Base-by-base conservation (phyloP, 306 rosid genomes). In the Acacia crassicarpa region DNA sequence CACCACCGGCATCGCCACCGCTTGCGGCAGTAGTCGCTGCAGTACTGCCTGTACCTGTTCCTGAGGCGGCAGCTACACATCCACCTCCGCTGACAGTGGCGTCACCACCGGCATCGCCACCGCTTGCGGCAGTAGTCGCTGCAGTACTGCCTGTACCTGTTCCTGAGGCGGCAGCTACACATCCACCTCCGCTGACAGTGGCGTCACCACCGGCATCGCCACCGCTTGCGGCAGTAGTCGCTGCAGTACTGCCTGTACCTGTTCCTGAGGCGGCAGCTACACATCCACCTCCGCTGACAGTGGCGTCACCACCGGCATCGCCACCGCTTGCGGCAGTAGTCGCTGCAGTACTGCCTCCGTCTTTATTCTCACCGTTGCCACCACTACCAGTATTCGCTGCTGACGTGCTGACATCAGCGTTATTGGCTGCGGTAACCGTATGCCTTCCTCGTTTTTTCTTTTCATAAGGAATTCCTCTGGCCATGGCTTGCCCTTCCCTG, bases 381-480 rank as follows among this genome's bases (percentile, higher is more conserved):
- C 78, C 59, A 9, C 48, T 46, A 19, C 77, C 16, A 46, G 70
- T 41, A 77, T 82, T 80, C 13, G 61, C 85, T 20, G 85, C 85
- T 19, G 93, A 44, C 74, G 83, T 86, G 80, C 65, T 80, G 6
- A 51, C 23, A 4, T 49, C 58, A 30, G 62, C 53, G 15, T 83
- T 45, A 2, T 79, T 45, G 2, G 83, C n/a, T 9, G 83, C 25
- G 3, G 86, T 73, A 2, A 78, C 78, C 5, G 89, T 17, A 1
- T 86, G 69, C 27, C 97, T 78, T 85, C 90, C 93, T 41, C 99
- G 83, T 71, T 96, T 96, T 89, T 93, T 96, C 85, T 96, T 96
- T 84, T 95, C 97, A 44, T 96, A 96, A 25, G 99, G 95, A 65
- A 95, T 93, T 16, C 99, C 99, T 81, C 98, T 89, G 0, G 98